These are phyloP conservation scores for Breynia disticha DNA, from an alignment of 441 rosid genomes.

Conservation along the genomic window DNA sequence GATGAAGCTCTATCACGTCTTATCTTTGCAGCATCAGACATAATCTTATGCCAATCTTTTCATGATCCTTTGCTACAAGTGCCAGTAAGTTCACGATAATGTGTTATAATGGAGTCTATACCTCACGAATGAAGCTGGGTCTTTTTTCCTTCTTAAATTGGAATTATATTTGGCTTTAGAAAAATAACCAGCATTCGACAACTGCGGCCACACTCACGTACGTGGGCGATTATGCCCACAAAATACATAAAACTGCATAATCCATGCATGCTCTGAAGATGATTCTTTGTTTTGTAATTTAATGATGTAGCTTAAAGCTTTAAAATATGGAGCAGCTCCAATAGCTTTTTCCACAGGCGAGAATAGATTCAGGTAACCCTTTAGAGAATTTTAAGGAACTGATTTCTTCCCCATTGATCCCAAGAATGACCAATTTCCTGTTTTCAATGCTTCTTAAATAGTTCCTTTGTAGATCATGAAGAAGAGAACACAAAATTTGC, in stretches of 20 bases:
- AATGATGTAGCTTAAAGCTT: constrained; percentile 55
- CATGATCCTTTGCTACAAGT: constrained; percentile 51
- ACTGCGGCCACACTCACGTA: too few species aligned
- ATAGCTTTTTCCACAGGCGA: constrained; percentile 25
- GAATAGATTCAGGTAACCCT: constrained; percentile 30
- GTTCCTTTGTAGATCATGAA: constrained; percentile 30
- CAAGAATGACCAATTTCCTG: constrained; percentile 1
- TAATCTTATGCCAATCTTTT: constrained; percentile 46
- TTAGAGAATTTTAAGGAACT: background rate
- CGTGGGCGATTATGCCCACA: too few species aligned
- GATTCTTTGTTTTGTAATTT: constrained; percentile 1
- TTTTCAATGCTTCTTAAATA: constrained; percentile 10
- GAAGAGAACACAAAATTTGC: constrained; percentile 31
- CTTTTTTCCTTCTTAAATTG: background rate
- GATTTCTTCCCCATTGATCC: background rate
- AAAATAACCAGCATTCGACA: too few species aligned
- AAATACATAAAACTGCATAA: too few species aligned
- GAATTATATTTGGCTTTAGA: background rate
- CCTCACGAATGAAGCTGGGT: background rate
- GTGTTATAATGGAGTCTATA: background rate
- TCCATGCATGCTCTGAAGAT: background rate
- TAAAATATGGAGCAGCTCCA: constrained; percentile 64
- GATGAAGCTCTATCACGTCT: constrained; percentile 45
- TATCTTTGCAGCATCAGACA: constrained; percentile 55
- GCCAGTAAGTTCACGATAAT: constrained; percentile 36